Percentiles rank a stretch among this genome's conserved stretches.
phyloP scores from a whole-genome alignment of 164 flowering plant species.

The Warburgia ugandensis region DNA sequence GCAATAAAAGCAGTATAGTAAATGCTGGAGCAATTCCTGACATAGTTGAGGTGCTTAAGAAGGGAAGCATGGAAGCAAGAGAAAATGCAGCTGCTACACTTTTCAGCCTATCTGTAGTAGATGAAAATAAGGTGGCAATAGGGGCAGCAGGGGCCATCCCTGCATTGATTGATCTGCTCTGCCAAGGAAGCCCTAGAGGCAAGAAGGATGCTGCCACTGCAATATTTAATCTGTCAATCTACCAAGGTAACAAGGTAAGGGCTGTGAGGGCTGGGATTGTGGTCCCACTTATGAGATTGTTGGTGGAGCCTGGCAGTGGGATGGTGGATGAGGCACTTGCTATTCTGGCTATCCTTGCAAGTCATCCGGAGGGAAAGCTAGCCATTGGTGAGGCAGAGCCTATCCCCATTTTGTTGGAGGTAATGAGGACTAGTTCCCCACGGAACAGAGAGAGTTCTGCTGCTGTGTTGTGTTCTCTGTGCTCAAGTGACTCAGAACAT shows the following conservation, averaged over 20 bases:
- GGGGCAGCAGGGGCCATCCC: conserved; percentile 26
- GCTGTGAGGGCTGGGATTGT: conserved; percentile 24
- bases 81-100: conserved; percentile 28
- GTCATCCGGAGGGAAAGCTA: conserved; percentile 17
- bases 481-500: conserved; percentile 12
- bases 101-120: conserved; percentile 21
- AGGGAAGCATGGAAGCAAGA: conserved; percentile 26
- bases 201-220: conserved; percentile 29
- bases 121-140: conserved; percentile 23
- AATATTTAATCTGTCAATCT: conserved; percentile 19
- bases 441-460: conserved; percentile 23
- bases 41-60: conserved; percentile 22
- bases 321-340: conserved; percentile 28
- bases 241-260: conserved; percentile 22
- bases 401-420: conserved; percentile 17
- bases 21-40: conserved; percentile 21
- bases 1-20: conserved; percentile 19
- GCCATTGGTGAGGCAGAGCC: conserved; percentile 21
- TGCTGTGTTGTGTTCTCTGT: conserved; percentile 17
- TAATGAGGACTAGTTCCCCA: conserved; percentile 22
- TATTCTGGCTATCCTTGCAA: conserved; percentile 18
- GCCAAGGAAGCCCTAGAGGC: conserved; percentile 23
- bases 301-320: conserved; percentile 20
- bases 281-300: conserved; percentile 17
- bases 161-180: conserved; percentile 21